Percentiles rank a stretch among this genome's conserved stretches.
Conservation (phyloP, 495 filamentous ascomycete genomes). For the Aspergillus taichungensis region DNA sequence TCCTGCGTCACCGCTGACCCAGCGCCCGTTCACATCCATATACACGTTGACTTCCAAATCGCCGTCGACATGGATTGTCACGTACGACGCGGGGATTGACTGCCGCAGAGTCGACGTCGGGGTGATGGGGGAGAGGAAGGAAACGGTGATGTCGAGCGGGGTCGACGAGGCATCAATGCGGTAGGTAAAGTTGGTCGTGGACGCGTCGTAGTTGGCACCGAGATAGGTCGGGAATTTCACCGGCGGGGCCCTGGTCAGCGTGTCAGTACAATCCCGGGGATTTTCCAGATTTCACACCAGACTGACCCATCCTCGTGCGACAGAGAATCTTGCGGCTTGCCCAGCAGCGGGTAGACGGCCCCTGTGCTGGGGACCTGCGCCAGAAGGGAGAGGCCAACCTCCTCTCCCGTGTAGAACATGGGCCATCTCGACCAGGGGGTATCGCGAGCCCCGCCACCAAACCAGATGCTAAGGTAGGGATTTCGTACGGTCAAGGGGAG, state of each 20-base stretch:
- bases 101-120: conserved; percentile 86
- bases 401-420: conserved; percentile 85
- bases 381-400: conserved; percentile 75
- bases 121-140: conserved; percentile 89
- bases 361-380: conserved; percentile 62
- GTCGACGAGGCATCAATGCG: conserved; percentile 36
- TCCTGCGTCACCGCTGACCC: conserved; percentile 69
- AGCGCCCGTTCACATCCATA: conserved; percentile 80
- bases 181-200: conserved; percentile 88
- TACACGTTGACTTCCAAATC: conserved; percentile 70
- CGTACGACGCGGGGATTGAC: conserved; percentile 80
- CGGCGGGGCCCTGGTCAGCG: conserved; percentile 13
- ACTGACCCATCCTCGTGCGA: conserved; percentile 36
- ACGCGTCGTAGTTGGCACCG: conserved; percentile 81
- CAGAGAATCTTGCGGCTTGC: conserved; percentile 78
- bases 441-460: conserved; percentile 60
- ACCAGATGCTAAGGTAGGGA: conserved; percentile 87
- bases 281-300: background rate
- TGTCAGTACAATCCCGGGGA: background rate
- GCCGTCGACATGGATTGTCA: conserved; percentile 67
- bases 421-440: conserved; percentile 90
- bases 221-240: conserved; percentile 63
- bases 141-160: conserved; percentile 57
- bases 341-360: conserved; percentile 78
- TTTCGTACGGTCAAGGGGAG: conserved; percentile 84